Conservation (phyloP, 768 basidiomycete genomes). For the Pleurotus pulmonarius region DNA sequence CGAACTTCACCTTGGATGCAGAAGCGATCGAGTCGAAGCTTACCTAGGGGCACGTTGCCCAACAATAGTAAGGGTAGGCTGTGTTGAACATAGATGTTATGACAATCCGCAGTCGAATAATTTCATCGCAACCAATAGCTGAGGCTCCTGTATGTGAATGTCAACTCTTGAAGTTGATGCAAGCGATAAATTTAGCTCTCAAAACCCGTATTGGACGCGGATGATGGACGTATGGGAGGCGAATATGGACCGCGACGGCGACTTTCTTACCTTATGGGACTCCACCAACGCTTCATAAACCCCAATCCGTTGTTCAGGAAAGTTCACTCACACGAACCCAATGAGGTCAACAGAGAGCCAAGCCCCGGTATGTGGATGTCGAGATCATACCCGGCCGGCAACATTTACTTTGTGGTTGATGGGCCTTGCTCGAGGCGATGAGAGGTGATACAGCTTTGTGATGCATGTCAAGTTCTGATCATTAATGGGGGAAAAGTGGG, state of each 20-base stretch:
- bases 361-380: conserved; percentile 1
- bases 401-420: neutral
- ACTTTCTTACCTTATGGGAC: too few relatives aligned
- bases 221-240: too few relatives aligned
- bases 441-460: neutral
- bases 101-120: neutral
- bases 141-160: too few relatives aligned
- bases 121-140: too few relatives aligned
- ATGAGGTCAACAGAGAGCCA: neutral
- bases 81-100: neutral
- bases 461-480: neutral
- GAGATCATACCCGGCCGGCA: conserved; percentile 1
- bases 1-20: neutral
- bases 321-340: neutral
- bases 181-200: too few relatives aligned
- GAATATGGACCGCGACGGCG: too few relatives aligned
- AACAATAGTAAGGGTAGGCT: neutral
- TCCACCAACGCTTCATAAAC: too few relatives aligned
- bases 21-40: neutral
- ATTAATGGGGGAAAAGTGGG: neutral
- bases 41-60: neutral
- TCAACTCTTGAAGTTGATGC: too few relatives aligned
- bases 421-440: neutral
- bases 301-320: too few relatives aligned
- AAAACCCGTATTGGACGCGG: too few relatives aligned